phyloP scores from a whole-genome alignment of 1,284 basidiomycete species.

The Baeospora myosura region DNA sequence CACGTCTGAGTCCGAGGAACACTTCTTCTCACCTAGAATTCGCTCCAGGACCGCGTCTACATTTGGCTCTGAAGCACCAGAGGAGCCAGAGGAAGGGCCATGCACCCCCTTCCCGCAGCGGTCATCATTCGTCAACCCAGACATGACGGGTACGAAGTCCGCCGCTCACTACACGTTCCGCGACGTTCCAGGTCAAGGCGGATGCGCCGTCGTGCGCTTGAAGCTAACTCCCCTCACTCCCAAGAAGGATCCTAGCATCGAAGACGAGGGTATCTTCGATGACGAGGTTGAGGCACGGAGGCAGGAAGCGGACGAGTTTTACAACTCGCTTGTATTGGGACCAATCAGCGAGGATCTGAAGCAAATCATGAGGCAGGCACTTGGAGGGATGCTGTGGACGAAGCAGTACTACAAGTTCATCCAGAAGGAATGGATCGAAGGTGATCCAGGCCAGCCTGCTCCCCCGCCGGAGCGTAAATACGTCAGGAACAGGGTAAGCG shows the following conservation, averaged over 20 bases:
- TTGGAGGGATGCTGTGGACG: conserved; percentile 96
- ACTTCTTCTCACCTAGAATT: conserved; percentile 39
- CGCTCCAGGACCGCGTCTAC: conserved; percentile 40
- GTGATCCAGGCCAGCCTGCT: conserved; percentile 90
- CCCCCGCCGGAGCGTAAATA: conserved; percentile 87
- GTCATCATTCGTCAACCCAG: conserved; percentile 75
- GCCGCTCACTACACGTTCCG: conserved; percentile 88
- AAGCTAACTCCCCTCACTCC: conserved; percentile 82
- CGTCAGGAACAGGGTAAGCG: conserved; percentile 72
- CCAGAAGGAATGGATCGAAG: conserved; percentile 92
- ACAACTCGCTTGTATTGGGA: conserved; percentile 71
- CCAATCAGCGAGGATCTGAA: conserved; percentile 87
- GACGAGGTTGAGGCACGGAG: conserved; percentile 82
- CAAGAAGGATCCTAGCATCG: conserved; percentile 69
- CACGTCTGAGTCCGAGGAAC: conserved; percentile 29
- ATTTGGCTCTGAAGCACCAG: conserved; percentile 28
- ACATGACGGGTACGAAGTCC: conserved; percentile 85
- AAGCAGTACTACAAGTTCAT: conserved; percentile 97
- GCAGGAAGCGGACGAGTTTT: conserved; percentile 95
- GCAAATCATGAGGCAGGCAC: conserved; percentile 95
- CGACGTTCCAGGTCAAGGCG: conserved; percentile 84
- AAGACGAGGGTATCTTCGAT: conserved; percentile 90
- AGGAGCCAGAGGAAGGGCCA: conserved; percentile 36
- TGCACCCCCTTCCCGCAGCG: conserved; percentile 48
- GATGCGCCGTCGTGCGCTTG: conserved; percentile 91